A percentile compares a stretch with the other conserved stretches of the same genome.
phyloP scores from a whole-genome alignment of 164 flowering plant genomes.

The Vitis rotundifolia region DNA sequence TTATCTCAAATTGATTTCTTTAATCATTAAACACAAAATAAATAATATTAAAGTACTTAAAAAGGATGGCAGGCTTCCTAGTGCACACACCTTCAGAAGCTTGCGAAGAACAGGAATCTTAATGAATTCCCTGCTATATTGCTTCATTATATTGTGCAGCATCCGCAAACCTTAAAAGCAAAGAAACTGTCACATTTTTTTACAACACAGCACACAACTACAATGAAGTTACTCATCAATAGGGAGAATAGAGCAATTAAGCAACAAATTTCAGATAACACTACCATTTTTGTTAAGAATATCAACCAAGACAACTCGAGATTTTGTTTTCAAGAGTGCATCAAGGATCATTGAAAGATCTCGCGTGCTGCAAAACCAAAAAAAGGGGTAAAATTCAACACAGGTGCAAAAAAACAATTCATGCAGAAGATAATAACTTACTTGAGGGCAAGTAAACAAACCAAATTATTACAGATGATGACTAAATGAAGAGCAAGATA shows the following conservation, averaged over 20 bases:
- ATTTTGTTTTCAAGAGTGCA: conserved; percentile 89
- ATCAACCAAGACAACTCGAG: conserved; percentile 74
- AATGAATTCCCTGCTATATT: conserved; percentile 64
- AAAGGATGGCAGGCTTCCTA: neutral
- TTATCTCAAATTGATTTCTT: neutral
- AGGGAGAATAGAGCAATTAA: neutral
- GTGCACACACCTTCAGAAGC: conserved; percentile 75
- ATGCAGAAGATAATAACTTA: neutral
- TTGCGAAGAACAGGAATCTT: conserved; percentile 90
- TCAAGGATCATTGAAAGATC: conserved; percentile 97
- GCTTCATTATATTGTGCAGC: conserved; percentile 94
- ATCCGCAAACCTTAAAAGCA: conserved; percentile 69
- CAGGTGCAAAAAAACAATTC: neutral
- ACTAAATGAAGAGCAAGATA: conserved; percentile 10
- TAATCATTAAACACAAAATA: neutral
- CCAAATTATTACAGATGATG: neutral
- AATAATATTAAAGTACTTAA: neutral
- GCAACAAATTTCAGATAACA: conserved; percentile 4
- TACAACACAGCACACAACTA: neutral
- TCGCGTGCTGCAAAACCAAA: conserved; percentile 63
- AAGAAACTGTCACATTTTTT: conserved; percentile 3
- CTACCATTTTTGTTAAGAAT: conserved; percentile 90
- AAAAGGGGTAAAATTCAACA: neutral
- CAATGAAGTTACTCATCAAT: neutral
- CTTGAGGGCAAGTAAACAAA: neutral